Base-by-base conservation (phyloP, 306 rosid species). In the Sophora flavescens region DNA sequence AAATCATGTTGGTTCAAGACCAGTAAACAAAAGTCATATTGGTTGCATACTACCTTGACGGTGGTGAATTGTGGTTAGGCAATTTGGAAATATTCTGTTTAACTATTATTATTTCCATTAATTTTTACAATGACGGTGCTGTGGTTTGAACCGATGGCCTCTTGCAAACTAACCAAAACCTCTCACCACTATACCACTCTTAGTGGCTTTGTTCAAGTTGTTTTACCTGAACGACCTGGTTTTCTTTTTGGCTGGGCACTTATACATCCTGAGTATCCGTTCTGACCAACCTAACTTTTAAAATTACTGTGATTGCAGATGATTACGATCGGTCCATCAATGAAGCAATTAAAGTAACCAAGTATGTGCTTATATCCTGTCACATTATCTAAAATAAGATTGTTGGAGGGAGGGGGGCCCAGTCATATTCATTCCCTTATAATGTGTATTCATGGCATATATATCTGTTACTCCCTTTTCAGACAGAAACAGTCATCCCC, bases 291-390 rank as follows among this genome's bases (percentile, higher is more conserved):
- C 59, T 77, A 69, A 80, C 78, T 74, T 52, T 85, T 79, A 44
- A 52, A 53, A 33, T 48, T 73, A 67, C 60, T 86, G 72, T 60
- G 65, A 44, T 78, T 91, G 88, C 93, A 96, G 99, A 96, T 88
- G 99, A 92, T 82, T 96, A 78, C 70, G 99, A 96, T 78, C 89
- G 91, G 54, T 96, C 99, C 45, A 96, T 96, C 86, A 93, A 85
- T 45, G 99, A 96, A 87, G 99, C 99, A 56, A 96, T 96, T 87
- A 96, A 96, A 87, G 88, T 91, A 82, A 96, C 99, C 84, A 93
- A 93, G 99, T 95, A 95, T 68, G 86, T 50, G 38, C 73, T 53
- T 41, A 28, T 70, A 39, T 62, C 72, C 13, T 38, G 41, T 56
- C 48, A 57, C 52, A 60, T 35, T 54, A 50, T 66, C 14, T 72